Base-by-base conservation (phyloP, 1,139 yeast species). In the Pichia sp. region DNA sequence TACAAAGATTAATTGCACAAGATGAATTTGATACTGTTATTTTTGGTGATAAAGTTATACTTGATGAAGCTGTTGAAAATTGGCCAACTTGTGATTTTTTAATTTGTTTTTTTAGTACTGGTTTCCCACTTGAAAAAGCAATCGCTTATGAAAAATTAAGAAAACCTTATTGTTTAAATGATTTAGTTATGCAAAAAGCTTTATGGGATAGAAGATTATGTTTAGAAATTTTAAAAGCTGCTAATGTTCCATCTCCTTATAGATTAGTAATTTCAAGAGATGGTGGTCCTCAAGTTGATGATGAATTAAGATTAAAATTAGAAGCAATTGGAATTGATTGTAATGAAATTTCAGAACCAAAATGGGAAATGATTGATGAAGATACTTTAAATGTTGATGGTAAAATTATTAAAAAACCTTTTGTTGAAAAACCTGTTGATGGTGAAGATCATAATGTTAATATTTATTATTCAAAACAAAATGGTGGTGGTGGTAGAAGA, bases 41-140 rank as follows among this genome's bases (percentile, higher is more conserved):
- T 50, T 94, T 94, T 70, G 98, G 98, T 50, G 99, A 94, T 66
- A 94, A 94, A 68, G 97, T 90, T 27, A 92, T 94, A 45, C 71
- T 94, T 49, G 98, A 94, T 67, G 98, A 94, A 69, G 68, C 83
- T 30, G 79, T 92, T 53, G 97, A 92, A 67, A 88, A 89, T 64
- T 92, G 99, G 98, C 99, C 98, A 34, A 88, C 96, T 39, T 94
- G 98, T 70, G 98, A 94, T 64, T 92, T 88, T 62, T 74, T 94
- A 55, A 87, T 92, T 53, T 83, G 94, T 58, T 92, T 92, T 67
- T 92, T 92, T 65, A 86, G 96, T n/a, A 79, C 81, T 36, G 99
- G 99, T 0, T 94, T 94, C 68, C 98, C 99, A 0, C 72, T 94
- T 40, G 96, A 92, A 61, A 94, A 94, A 67, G 98, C 98, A 2